Evolutionary conservation across 768 basidiomycete genomes (phyloP).

Genomic region (Mycena indigotica): DNA sequence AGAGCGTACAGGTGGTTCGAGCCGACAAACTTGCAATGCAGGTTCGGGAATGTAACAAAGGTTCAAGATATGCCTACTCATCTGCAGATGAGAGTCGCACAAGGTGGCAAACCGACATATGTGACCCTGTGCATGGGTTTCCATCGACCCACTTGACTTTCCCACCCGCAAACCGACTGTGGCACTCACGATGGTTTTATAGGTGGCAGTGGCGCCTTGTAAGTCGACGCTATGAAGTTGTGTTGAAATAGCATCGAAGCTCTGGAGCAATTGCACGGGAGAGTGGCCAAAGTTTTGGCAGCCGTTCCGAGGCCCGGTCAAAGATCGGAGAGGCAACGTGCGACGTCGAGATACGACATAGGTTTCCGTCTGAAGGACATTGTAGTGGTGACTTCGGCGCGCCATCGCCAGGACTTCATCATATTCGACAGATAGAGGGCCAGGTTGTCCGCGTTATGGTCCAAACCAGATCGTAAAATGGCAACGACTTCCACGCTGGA

Average conservation of each 20-base stretch:
- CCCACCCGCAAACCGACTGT: conserved; percentile 19
- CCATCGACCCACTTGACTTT: conserved; percentile 38
- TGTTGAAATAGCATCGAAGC: conserved; percentile 45
- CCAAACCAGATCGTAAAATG: conserved; percentile 35
- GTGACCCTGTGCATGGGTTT: conserved; percentile 42
- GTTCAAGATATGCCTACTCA: conserved; percentile 42
- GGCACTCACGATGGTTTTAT: conserved; percentile 33
- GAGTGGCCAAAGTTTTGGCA: conserved; percentile 43
- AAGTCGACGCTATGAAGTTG: conserved; percentile 50
- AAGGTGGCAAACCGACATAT: too few species aligned
- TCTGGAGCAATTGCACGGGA: conserved; percentile 38
- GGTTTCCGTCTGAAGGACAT: conserved; percentile 18
- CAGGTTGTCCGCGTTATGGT: conserved; percentile 27
- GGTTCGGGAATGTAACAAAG: conserved; percentile 44
- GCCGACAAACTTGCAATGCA: conserved; percentile 47
- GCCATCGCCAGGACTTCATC: conserved; percentile 37
- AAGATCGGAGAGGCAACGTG: conserved; percentile 40
- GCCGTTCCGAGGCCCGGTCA: conserved; percentile 46
- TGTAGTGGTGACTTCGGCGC: conserved; percentile 41
- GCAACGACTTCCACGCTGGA: conserved; percentile 50
- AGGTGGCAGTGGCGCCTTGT: conserved; percentile 38
- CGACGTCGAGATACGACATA: conserved; percentile 40
- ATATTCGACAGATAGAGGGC: conserved; percentile 32
- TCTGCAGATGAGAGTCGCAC: too few species aligned
- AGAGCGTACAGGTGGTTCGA: conserved; percentile 44